Conservation (phyloP, 192 early-diverging fungal genomes). For the Linnemannia exigua region DNA sequence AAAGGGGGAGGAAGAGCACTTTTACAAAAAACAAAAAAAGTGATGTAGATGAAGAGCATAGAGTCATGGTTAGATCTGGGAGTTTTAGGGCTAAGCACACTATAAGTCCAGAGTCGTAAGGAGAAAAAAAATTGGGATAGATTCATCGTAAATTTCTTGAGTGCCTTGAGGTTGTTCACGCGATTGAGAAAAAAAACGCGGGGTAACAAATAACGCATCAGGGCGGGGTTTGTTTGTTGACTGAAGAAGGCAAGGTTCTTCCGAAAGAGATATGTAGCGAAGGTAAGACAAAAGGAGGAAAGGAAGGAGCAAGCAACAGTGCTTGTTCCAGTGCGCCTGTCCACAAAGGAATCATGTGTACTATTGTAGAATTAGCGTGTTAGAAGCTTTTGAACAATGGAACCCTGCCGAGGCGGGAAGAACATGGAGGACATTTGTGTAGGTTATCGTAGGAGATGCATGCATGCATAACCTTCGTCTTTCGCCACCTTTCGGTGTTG, state of each 20-base stretch:
- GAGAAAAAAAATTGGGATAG: no score
- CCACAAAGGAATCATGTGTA: no score
- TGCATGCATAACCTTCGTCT: background rate
- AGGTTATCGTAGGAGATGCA: background rate
- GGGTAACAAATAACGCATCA: background rate
- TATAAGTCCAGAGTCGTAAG: no score
- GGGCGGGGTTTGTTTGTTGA: background rate
- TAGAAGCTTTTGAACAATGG: no score
- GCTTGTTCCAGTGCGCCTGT: no score
- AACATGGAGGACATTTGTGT: background rate
- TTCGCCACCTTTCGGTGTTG: background rate
- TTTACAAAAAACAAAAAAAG: background rate
- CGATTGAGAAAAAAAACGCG: background rate
- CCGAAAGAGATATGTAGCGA: background rate
- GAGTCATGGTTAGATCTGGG: background rate
- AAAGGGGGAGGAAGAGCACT: background rate
- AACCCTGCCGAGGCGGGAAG: no score
- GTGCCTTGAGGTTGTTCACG: background rate
- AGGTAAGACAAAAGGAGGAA: no score
- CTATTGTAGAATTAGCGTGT: no score
- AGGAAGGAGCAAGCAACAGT: background rate
- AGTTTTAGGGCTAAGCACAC: background rate
- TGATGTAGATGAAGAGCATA: background rate
- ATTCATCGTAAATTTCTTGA: no score
- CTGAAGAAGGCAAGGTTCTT: background rate